Conservation (phyloP, 441 rosid species). For the Adansonia rubrostipa region DNA sequence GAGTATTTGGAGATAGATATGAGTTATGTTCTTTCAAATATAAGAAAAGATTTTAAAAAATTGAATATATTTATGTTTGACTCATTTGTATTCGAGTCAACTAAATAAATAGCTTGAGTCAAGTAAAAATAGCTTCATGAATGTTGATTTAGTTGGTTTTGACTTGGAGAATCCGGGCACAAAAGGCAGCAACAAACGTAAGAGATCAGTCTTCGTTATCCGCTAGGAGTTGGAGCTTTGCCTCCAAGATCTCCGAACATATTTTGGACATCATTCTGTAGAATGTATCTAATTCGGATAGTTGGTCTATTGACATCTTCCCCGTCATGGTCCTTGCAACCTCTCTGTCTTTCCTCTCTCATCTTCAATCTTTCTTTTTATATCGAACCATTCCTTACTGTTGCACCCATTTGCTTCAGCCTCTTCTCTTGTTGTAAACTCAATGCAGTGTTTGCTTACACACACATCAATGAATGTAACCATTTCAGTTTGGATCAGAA, state of each 20-base stretch:
- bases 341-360: conserved; percentile 47
- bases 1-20: background rate
- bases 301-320: conserved; percentile 47
- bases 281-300: conserved; percentile 48
- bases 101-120: too few species aligned
- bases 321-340: conserved; percentile 45
- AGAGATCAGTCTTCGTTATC: background rate
- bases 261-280: conserved; percentile 54
- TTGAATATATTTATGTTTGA: too few species aligned
- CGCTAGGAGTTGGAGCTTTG: conserved; percentile 45
- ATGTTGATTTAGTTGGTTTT: background rate
- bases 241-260: conserved; percentile 52
- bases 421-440: conserved; percentile 63
- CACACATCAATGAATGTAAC: background rate
- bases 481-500: background rate
- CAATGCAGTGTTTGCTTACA: conserved; percentile 24
- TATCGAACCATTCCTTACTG: conserved; percentile 53
- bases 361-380: conserved; percentile 52
- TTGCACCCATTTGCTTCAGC: conserved; percentile 66
- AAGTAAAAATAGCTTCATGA: too few species aligned
- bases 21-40: too few species aligned
- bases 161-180: background rate
- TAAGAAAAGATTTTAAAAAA: too few species aligned
- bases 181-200: background rate
- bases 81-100: too few species aligned